phyloP scores from a whole-genome alignment of 2,329 filamentous ascomycete species.

The Lasiodiplodia citricola region DNA sequence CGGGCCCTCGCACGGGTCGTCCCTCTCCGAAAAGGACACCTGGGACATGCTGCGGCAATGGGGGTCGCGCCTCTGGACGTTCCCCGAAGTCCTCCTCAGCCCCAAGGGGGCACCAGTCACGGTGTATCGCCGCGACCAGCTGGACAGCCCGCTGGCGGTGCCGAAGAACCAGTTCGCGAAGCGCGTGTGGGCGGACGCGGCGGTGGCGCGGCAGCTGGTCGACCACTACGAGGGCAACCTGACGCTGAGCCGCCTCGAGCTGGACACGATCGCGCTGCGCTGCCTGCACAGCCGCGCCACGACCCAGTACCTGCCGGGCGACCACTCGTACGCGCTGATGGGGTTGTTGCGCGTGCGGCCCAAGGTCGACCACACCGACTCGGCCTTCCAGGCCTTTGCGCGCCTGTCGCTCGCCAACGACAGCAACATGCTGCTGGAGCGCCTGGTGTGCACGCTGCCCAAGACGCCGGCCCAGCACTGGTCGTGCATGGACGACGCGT shows the following conservation, averaged over 20 bases:
- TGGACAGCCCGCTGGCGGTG: conserved; percentile 34
- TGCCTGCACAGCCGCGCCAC: conserved; percentile 49
- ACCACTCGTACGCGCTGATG: conserved; percentile 55
- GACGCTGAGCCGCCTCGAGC: conserved; percentile 48
- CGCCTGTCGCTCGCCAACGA: conserved; percentile 54
- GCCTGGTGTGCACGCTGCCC: conserved; percentile 52
- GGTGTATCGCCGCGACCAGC: conserved; percentile 40
- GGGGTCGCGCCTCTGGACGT: conserved; percentile 54
- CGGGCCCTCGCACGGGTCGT: conserved; percentile 33
- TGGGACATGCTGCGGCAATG: conserved; percentile 47
- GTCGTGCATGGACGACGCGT: conserved; percentile 50
- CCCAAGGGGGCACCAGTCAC: conserved; percentile 37
- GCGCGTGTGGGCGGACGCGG: conserved; percentile 48
- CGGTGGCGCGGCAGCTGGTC: conserved; percentile 48
- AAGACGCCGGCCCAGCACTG: conserved; percentile 42
- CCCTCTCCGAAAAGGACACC: conserved; percentile 30
- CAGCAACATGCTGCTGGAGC: conserved; percentile 52
- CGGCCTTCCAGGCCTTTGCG: conserved; percentile 55
- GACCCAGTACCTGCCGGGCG: conserved; percentile 44
- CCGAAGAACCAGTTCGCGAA: conserved; percentile 50
- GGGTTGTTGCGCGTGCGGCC: conserved; percentile 51
- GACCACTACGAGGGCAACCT: conserved; percentile 54
- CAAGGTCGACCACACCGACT: conserved; percentile 45
- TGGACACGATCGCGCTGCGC: conserved; percentile 48
- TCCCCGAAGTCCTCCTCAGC: conserved; percentile 51